These are phyloP conservation scores for Metschnikowia shivogae DNA, from an alignment of 805 yeast genomes.

Conservation along the genomic window DNA sequence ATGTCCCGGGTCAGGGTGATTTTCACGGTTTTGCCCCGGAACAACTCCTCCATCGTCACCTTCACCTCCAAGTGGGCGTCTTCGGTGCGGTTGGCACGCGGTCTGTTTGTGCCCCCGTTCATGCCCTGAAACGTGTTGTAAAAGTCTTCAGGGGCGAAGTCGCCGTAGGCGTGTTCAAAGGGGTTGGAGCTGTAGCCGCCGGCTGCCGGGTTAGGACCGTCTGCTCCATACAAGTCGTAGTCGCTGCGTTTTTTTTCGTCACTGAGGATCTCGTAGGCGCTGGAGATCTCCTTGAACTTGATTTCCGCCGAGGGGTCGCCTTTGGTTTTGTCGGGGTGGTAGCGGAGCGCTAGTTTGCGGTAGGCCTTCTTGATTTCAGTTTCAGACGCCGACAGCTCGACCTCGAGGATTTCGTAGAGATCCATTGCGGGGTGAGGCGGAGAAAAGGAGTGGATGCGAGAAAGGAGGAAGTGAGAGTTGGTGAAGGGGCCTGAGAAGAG, in stretches of 20 bases:
- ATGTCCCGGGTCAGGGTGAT: constrained; percentile 68
- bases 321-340: constrained; percentile 86
- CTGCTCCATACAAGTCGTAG: constrained; percentile 56
- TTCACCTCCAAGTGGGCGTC: constrained; percentile 66
- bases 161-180: constrained; percentile 35
- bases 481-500: background rate
- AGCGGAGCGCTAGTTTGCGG: constrained; percentile 71
- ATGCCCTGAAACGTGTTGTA: constrained; percentile 58
- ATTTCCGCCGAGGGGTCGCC: constrained; percentile 69
- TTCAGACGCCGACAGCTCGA: constrained; percentile 58
- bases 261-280: constrained; percentile 78
- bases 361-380: constrained; percentile 81
- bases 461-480: background rate
- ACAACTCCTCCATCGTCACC: constrained; percentile 68
- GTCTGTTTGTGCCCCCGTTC: constrained; percentile 24
- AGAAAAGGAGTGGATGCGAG: background rate
- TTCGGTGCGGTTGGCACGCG: constrained; percentile 42
- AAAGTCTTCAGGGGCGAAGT: constrained; percentile 70
- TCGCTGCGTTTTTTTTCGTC: constrained; percentile 61
- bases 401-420: constrained; percentile 67
- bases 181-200: constrained; percentile 31
- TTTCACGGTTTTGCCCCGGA: constrained; percentile 75
- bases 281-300: constrained; percentile 75
- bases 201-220: constrained; percentile 18
- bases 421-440: constrained; percentile 9